Conservation (phyloP, 768 basidiomycete genomes). For the Boletus rubroflammeus region DNA sequence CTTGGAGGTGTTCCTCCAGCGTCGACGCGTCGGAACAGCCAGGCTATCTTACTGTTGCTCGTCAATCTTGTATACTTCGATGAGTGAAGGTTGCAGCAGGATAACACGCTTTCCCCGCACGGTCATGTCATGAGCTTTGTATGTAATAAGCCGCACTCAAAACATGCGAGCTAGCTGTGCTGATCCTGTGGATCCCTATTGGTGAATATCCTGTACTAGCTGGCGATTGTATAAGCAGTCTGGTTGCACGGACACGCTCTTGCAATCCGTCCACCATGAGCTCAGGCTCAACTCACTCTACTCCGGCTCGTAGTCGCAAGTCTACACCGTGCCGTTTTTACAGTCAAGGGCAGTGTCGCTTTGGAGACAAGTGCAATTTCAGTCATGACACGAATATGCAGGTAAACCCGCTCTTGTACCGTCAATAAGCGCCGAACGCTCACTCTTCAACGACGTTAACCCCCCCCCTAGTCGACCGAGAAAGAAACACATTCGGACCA, state of each 20-base stretch:
- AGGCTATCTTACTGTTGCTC: too few species aligned
- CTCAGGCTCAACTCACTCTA: background rate
- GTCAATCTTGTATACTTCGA: too few species aligned
- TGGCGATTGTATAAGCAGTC: conserved; percentile 1
- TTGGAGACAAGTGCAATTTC: conserved; percentile 25
- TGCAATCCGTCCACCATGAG: conserved; percentile 8
- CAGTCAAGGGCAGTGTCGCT: conserved; percentile 26
- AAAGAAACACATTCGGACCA: background rate
- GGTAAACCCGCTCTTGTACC: background rate
- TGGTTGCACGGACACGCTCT: background rate
- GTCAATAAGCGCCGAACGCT: background rate
- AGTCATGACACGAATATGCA: conserved; percentile 15
- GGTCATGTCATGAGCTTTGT: too few species aligned
- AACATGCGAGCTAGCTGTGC: background rate
- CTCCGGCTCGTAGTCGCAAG: background rate
- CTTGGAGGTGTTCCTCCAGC: background rate
- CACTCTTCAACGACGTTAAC: background rate
- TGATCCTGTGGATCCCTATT: background rate
- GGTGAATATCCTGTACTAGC: background rate
- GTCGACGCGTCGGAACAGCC: too few species aligned
- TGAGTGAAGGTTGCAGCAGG: too few species aligned
- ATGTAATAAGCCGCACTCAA: background rate
- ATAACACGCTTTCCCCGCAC: too few species aligned
- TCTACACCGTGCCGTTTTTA: conserved; percentile 19
- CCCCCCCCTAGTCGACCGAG: background rate